Conservation (phyloP, 495 filamentous ascomycete species). For the Tuber borchii region DNA sequence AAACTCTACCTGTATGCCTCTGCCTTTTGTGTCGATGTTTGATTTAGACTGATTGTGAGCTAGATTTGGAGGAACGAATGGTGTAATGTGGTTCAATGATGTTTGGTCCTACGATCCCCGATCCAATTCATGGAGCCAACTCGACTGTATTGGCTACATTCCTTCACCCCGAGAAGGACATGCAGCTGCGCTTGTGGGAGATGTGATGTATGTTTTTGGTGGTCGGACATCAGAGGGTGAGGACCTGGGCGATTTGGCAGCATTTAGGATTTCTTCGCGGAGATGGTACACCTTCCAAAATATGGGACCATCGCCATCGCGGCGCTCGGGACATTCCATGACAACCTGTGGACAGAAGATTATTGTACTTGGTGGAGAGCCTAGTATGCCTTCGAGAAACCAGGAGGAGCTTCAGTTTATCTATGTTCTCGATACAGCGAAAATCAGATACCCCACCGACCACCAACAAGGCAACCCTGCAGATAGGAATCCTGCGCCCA, state of each 20-base stretch:
- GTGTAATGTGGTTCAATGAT: slow-evolving; percentile 93
- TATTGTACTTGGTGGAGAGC: slow-evolving; percentile 87
- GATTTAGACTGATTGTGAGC: slow-evolving; percentile 32
- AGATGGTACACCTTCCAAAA: slow-evolving; percentile 99
- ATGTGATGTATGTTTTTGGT: slow-evolving; percentile 99
- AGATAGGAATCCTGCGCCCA: slow-evolving; percentile 44
- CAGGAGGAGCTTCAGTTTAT: slow-evolving; percentile 76
- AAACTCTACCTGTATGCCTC: slow-evolving; percentile 79
- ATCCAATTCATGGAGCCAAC: slow-evolving; percentile 70
- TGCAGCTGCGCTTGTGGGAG: slow-evolving; percentile 82
- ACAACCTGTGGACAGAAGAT: slow-evolving; percentile 86
- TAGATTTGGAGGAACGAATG: slow-evolving; percentile 95
- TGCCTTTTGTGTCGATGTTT: not conserved
- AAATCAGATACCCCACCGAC: slow-evolving; percentile 91
- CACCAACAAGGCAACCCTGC: slow-evolving; percentile 48
- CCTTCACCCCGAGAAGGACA: slow-evolving; percentile 90
- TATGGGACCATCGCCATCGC: slow-evolving; percentile 93
- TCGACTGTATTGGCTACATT: slow-evolving; percentile 96
- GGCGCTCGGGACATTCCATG: slow-evolving; percentile 95
- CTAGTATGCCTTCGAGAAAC: slow-evolving; percentile 75
- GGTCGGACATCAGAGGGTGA: slow-evolving; percentile 88
- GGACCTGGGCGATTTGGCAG: slow-evolving; percentile 88
- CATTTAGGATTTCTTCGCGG: slow-evolving; percentile 82
- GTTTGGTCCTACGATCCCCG: slow-evolving; percentile 92
- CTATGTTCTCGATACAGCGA: slow-evolving; percentile 86